Conservation (phyloP, 305 asterid species). For the Solanum chacoense region DNA sequence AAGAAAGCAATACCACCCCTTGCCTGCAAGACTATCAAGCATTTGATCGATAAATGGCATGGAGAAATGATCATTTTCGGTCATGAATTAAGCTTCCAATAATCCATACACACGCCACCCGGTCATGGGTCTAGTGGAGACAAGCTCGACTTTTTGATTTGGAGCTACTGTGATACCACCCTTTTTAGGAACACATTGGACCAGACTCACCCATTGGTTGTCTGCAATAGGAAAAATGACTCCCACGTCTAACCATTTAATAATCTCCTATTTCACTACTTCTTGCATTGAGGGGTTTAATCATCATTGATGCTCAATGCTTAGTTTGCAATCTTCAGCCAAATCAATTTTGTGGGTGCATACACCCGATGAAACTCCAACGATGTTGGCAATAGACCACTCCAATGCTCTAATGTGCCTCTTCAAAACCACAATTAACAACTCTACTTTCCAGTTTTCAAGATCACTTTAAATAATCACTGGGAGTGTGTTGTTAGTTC, state of each 20-base stretch:
- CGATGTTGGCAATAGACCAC: background rate
- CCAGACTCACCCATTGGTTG: background rate
- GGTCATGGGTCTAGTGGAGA: background rate
- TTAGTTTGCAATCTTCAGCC: background rate
- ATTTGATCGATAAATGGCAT: background rate
- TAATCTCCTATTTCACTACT: background rate
- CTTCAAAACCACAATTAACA: background rate
- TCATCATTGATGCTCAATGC: background rate
- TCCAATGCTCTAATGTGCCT: background rate
- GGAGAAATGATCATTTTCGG: background rate
- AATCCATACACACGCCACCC: background rate
- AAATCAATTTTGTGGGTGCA: background rate
- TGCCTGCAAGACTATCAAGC: background rate
- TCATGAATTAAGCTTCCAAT: background rate
- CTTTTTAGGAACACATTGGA: background rate
- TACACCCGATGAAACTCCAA: background rate
- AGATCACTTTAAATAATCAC: background rate
- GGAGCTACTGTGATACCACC: background rate
- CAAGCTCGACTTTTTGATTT: background rate
- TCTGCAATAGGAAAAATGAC: background rate
- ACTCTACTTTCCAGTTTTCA: background rate
- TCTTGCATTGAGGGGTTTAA: background rate
- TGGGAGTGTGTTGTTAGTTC: background rate
- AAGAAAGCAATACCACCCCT: background rate
- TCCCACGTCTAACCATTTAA: background rate